These are phyloP conservation scores for Exophiala oligosperma DNA, from an alignment of 2,329 filamentous ascomycete species.

Conservation along the genomic window DNA sequence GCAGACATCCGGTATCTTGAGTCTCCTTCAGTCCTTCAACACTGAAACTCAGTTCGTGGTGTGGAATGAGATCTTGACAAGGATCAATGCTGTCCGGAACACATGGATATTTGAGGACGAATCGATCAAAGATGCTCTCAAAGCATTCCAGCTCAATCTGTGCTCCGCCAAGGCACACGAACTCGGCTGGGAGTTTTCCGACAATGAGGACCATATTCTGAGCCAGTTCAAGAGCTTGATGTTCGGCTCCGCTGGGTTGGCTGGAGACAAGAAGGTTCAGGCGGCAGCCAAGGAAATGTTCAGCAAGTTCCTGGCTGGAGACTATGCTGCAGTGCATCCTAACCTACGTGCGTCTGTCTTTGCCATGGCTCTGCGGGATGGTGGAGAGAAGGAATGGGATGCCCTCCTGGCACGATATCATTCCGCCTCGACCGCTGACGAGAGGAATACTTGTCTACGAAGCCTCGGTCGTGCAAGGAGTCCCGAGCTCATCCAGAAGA, in stretches of 20 bases:
- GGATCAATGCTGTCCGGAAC: slow-evolving; percentile 73
- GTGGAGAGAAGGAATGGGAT: slow-evolving; percentile 84
- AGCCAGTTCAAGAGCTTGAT: slow-evolving; percentile 94
- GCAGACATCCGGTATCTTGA: slow-evolving; percentile 85
- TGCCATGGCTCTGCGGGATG: slow-evolving; percentile 77
- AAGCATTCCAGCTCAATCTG: slow-evolving; percentile 78
- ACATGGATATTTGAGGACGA: slow-evolving; percentile 89
- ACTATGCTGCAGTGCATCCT: slow-evolving; percentile 80
- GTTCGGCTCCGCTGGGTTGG: slow-evolving; percentile 79
- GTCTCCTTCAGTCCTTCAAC: slow-evolving; percentile 80
- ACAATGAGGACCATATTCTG: slow-evolving; percentile 81
- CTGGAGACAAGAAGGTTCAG: slow-evolving; percentile 76
- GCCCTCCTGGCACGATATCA: slow-evolving; percentile 73
- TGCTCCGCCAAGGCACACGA: slow-evolving; percentile 78
- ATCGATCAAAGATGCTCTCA: slow-evolving; percentile 68
- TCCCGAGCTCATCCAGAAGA: slow-evolving; percentile 77
- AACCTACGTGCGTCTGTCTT: slow-evolving; percentile 89
- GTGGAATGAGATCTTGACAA: slow-evolving; percentile 86
- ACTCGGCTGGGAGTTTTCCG: slow-evolving; percentile 83
- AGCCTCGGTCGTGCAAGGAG: slow-evolving; percentile 76
- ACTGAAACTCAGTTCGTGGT: slow-evolving; percentile 85
- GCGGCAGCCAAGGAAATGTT: slow-evolving; percentile 88
- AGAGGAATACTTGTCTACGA: slow-evolving; percentile 88
- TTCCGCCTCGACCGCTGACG: slow-evolving; percentile 73
- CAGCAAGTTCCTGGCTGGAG: slow-evolving; percentile 75